Evolutionary conservation across 2,329 filamentous ascomycete species (phyloP), one percentile per base, ranked within the genome.

Genomic region (Colletotrichum sublineola): DNA sequence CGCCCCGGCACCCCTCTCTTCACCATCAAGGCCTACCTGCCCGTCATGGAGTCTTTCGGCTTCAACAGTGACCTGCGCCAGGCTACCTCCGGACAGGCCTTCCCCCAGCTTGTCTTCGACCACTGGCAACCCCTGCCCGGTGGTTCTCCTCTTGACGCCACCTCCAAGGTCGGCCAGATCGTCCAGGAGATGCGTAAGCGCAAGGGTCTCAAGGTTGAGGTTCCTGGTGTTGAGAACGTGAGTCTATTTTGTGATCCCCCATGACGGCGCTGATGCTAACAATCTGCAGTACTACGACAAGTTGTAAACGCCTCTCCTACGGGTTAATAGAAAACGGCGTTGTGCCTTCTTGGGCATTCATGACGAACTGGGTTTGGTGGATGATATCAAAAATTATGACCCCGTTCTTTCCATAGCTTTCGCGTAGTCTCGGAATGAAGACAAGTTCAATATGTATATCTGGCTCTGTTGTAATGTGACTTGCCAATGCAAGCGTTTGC

Each of bases 101-200:
- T 99, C 95, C 96, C 96, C 81, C 95, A 98, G 88, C 93, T 93
- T 81, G 95, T 99, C 81, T 99, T 99, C 88, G 96, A 98, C 86
- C 96, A 99, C 89, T 99, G 95, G 95, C 93, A 97, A 88, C 88
- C 96, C 80, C 92, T 98, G 79, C 94, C 95, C 79, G 96, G 96
- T 92, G 96, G 96, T 80, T 96, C 93, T 79, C 92, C 94, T 78
- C 90, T 98, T 81, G 96, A 99, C 86, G 77, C 86, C 83, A 92
- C 91, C 81, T 91, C 90, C 82, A 94, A 95, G 90, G 90, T 93
- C 80, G 96, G 95, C 84, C 85, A 90, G 83, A 89, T 98, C 80
- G 94, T 98, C 80, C 87, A 89, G 83, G 90, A 92, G 73, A 97
- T 97, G 93, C 95, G 96, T 84, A 98, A 98, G 92, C 94, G 96